Percentiles rank a stretch among this genome's conserved stretches.
These are phyloP conservation scores for Diaporthe vexans DNA, from an alignment of 2,329 filamentous ascomycete species.

Conservation along the genomic window DNA sequence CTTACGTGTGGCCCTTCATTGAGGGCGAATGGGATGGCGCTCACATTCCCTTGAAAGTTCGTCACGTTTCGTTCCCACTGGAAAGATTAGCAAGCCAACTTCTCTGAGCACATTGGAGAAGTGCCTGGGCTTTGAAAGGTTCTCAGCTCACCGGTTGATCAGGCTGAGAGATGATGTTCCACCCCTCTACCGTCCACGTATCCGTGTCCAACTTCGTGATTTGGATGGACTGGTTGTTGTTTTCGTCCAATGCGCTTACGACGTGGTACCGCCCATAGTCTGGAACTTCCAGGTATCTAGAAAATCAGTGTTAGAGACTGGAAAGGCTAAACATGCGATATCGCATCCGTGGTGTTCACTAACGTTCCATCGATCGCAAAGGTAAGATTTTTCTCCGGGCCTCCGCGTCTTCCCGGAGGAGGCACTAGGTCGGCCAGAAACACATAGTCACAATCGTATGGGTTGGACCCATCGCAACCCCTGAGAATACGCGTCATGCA, in stretches of 20 bases:
- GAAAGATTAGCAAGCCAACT: not conserved
- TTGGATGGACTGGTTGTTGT: slow-evolving; percentile 37
- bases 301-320: not conserved
- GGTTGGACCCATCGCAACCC: slow-evolving; percentile 2
- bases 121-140: not conserved
- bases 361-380: slow-evolving; percentile 24
- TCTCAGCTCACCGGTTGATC: slow-evolving; percentile 35
- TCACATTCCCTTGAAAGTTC: slow-evolving; percentile 15
- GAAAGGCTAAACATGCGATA: too few relatives aligned
- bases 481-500: slow-evolving; percentile 34
- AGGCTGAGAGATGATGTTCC: slow-evolving; percentile 42
- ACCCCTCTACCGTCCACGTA: slow-evolving; percentile 39
- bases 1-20: slow-evolving; percentile 31
- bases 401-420: slow-evolving; percentile 2
- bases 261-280: slow-evolving; percentile 39
- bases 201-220: slow-evolving; percentile 40
- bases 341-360: not conserved
- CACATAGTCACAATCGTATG: slow-evolving; percentile 1
- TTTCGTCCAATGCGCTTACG: slow-evolving; percentile 38
- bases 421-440: slow-evolving; percentile 27
- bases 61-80: slow-evolving; percentile 40
- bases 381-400: slow-evolving; percentile 2
- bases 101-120: not conserved
- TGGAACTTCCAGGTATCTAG: slow-evolving; percentile 22
- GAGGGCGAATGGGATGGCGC: not conserved